Base-by-base conservation (phyloP, 345 rosid species). In the Eutrema japonicum region DNA sequence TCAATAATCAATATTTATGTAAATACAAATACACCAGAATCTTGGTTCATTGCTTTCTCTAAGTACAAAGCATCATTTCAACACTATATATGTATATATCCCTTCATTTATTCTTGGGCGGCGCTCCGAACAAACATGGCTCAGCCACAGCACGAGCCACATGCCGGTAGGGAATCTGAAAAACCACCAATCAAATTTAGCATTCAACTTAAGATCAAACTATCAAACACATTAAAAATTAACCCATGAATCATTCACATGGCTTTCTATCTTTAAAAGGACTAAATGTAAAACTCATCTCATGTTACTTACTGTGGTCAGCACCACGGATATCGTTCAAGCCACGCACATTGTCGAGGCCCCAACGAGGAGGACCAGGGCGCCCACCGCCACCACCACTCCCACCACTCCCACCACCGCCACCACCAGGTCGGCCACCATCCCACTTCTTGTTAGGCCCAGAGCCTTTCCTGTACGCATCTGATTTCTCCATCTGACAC, bases 391-490 rank as follows among this genome's bases (percentile, higher is more conserved):
- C 89, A 11, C 82, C 58, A 51, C 11, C 84, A 82, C 71, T 0
- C 70, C 63, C 55, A 0, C 77, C 69, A 2, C 79, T 90, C 10
- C 96, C 83, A 27, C 96, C 96, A 5, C 91, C 88, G 10, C 98
- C 96, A 41, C 96, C 93, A 0, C 89, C 85, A 57, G 63, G 45
- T 57, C 63, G 45, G 43, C 94, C 93, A 37, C 91, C 96, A 76
- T 84, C 96, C 92, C 96, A 91, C 80, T 91, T 91, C 91, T 93
- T 89, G 80, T 84, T 72, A 77, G 94, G 70, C 52, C 85, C 82
- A 52, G 85, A 80, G 50, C 92, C 90, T 70, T 85, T 92, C 65
- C 88, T 80, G 51, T 86, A 88, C 33, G 85, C 56, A 67, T 89
- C 89, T 0, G 96, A 89, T 76, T 86, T 93, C 75, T 91, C 97